Evolutionary conservation across 2,329 filamentous ascomycete species (phyloP), one percentile per base, ranked within the genome.

Genomic region (Canariomyces notabilis): DNA sequence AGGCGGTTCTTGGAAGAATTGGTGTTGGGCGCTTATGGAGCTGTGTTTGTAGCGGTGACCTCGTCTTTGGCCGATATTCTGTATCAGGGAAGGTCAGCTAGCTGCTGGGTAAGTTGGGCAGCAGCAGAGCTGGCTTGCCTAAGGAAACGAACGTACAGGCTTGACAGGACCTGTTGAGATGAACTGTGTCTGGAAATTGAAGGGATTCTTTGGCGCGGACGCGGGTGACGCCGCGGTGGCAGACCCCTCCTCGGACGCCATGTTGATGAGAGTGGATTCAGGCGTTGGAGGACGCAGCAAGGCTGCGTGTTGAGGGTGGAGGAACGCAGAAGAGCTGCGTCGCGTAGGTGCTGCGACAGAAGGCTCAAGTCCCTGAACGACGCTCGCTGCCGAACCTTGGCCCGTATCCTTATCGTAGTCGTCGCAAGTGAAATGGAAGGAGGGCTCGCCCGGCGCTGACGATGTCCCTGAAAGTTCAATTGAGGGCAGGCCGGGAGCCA

Each of bases 41-140:
- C 87, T 94, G 71, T 97, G 91, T 64, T 96, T 95, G 76, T 98
- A 98, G 65, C 93, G 89, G 72, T 98, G 93, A 52, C 93, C 93
- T 51, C 91, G 85, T 55, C 93, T 82, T 67, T 95, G 88, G 53
- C 90, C 90, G 53, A 96, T 81, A 58, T 89, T 91, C 84, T 94
- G 65, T 43, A 50, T 32, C 44, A 41, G 20, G 19, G 22, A 18
- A 11, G 29, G 44, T 56, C 22, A 42, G 47, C 7, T 18, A 37
- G 31, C 15, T 29, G 26, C 26, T 29, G 26, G 26, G 3, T 5
- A 5, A 11, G 14, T 4, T 29, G 3, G 26, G 26, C 26, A 29
- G 4, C 14, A n/a, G n/a, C n/a, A n/a, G n/a, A n/a, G n/a, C 8
- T 29, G 26, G 7, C 8, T 12, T 8, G 9, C 9, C 14, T 12